Conservation (phyloP, 2,329 filamentous ascomycete genomes). For the Paramyrothecium sp. region DNA sequence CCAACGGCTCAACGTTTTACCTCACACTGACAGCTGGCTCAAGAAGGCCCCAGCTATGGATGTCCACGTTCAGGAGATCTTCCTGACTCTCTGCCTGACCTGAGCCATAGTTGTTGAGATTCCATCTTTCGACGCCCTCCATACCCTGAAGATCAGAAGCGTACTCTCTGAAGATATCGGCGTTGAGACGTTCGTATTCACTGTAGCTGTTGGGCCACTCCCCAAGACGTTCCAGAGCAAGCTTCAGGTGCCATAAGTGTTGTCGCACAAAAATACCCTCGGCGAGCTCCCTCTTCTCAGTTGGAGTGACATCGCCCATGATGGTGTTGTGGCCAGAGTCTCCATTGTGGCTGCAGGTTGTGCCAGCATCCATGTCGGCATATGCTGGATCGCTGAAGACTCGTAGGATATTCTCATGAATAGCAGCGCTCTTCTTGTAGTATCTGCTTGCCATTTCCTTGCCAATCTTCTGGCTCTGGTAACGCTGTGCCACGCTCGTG, state of each 20-base stretch:
- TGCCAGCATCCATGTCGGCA: conserved; percentile 22
- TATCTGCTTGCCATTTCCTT: conserved; percentile 32
- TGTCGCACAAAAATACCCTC: conserved; percentile 29
- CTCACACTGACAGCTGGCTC: background rate
- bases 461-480: conserved; percentile 28
- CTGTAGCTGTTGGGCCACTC: conserved; percentile 43
- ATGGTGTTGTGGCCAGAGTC: conserved; percentile 19
- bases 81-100: conserved; percentile 42
- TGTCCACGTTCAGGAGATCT: conserved; percentile 21
- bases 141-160: conserved; percentile 34
- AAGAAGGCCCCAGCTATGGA: conserved; percentile 21
- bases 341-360: conserved; percentile 13
- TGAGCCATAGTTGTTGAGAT: conserved; percentile 38
- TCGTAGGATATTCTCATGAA: conserved; percentile 35
- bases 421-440: conserved; percentile 32
- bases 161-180: conserved; percentile 39
- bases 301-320: conserved; percentile 11
- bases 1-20: background rate
- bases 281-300: conserved; percentile 11
- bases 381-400: conserved; percentile 28
- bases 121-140: conserved; percentile 46
- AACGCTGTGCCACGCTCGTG: conserved; percentile 27
- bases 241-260: conserved; percentile 35
- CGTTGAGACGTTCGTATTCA: conserved; percentile 46
- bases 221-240: conserved; percentile 34